A percentile compares a stretch with the other conserved stretches of the same genome.
Evolutionary conservation across 106 monocot species (phyloP).

Genomic region (Gastrodia elata): DNA sequence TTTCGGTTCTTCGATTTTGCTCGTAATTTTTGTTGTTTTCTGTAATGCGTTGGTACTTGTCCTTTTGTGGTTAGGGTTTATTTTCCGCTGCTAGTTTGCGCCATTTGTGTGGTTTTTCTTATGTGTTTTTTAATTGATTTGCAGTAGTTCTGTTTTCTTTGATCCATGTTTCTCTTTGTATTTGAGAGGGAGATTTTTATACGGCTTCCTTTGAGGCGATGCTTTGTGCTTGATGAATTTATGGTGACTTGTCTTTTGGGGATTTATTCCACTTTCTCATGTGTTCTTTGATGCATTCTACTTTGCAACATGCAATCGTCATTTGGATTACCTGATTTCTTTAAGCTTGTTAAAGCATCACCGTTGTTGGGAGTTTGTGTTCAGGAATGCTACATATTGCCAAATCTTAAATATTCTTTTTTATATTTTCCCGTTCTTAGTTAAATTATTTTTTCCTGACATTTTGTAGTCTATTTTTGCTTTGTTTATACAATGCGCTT

Average conservation of each 20-base stretch:
- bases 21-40: neutral
- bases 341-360: neutral
- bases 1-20: neutral
- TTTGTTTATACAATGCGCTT: neutral
- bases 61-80: constrained; percentile 2
- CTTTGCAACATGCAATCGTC: neutral
- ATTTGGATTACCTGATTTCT: neutral
- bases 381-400: neutral
- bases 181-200: no score
- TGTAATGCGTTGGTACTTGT: neutral
- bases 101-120: neutral
- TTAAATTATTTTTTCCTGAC: neutral
- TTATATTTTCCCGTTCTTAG: neutral
- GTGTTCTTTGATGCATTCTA: neutral
- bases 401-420: neutral
- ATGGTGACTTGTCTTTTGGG: neutral
- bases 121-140: neutral
- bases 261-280: neutral
- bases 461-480: neutral
- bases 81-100: neutral
- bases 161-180: neutral
- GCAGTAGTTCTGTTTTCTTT: neutral
- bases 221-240: neutral
- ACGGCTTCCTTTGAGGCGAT: neutral
- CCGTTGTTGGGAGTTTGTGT: neutral